A percentile compares a stretch with the other conserved stretches of the same genome.
Conservation (phyloP, 305 asterid species). For the Plantago rigida region DNA sequence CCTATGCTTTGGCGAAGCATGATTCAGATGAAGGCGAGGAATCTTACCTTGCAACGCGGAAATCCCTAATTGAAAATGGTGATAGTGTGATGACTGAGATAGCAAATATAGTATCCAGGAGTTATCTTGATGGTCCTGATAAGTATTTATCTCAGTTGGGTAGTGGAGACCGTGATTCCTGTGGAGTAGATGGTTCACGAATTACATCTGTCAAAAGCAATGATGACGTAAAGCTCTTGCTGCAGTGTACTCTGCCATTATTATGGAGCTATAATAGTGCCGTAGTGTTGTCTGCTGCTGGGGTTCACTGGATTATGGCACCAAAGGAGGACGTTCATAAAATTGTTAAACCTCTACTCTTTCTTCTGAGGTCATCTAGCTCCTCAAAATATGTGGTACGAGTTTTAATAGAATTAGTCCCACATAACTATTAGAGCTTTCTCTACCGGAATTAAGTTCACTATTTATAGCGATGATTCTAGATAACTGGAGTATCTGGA, state of each 20-base stretch:
- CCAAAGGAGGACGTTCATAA: constrained; percentile 62
- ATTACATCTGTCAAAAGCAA: constrained; percentile 69
- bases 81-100: constrained; percentile 45
- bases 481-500: constrained; percentile 2
- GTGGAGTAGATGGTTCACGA: constrained; percentile 40
- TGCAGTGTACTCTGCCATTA: constrained; percentile 83
- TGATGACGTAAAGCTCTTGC: constrained; percentile 68
- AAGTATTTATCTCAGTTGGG: constrained; percentile 61
- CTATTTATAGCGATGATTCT: not conserved
- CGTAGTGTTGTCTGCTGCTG: constrained; percentile 94
- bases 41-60: constrained; percentile 31
- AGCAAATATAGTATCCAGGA: constrained; percentile 57
- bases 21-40: constrained; percentile 38
- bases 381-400: constrained; percentile 88
- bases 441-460: not conserved
- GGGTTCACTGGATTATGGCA: constrained; percentile 98
- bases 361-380: constrained; percentile 83
- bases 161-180: constrained; percentile 37
- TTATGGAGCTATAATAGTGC: constrained; percentile 88
- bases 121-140: constrained; percentile 93
- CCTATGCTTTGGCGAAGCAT: constrained; percentile 31
- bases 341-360: constrained; percentile 81
- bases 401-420: constrained; percentile 15
- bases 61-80: constrained; percentile 28
- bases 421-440: constrained; percentile 8